Evolutionary conservation across 768 basidiomycete species (phyloP).

Genomic region (Pleurotus salmoneostramineus): DNA sequence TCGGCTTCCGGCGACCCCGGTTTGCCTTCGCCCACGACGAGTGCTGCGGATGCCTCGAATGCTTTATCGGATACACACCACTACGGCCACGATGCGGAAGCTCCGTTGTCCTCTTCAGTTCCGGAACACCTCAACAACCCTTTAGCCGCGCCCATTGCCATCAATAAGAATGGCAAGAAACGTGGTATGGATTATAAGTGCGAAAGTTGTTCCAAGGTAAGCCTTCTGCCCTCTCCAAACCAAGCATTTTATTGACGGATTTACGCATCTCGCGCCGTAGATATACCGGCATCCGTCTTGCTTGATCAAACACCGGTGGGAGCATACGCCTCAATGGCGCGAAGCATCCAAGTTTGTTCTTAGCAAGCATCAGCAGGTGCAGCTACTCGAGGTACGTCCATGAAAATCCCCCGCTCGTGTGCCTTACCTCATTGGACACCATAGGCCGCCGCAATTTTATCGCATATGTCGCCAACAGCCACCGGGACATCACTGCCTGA

Average conservation of each 20-base stretch:
- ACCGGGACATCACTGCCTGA: conserved; percentile 82
- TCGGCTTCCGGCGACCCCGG: conserved; percentile 10
- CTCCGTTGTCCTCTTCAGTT: neutral
- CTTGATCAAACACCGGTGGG: conserved; percentile 97
- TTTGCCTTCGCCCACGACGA: conserved; percentile 14
- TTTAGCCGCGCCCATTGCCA: conserved; percentile 14
- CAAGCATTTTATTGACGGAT: too few relatives aligned
- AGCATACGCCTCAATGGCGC: conserved; percentile 95
- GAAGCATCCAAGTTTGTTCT: conserved; percentile 87
- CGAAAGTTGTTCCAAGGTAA: conserved; percentile 92
- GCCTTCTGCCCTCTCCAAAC: too few relatives aligned
- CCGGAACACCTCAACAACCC: conserved; percentile 12
- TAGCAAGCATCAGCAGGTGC: conserved; percentile 97
- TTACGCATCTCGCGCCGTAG: conserved; percentile 26
- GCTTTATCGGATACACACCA: conserved; percentile 8
- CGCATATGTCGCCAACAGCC: conserved; percentile 69
- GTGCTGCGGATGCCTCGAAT: conserved; percentile 26
- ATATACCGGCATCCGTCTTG: conserved; percentile 92
- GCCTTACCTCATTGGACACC: neutral
- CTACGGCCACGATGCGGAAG: neutral
- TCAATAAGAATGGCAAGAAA: conserved; percentile 56
- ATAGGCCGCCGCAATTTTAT: conserved; percentile 92
- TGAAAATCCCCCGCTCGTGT: conserved; percentile 2
- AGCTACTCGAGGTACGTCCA: conserved; percentile 78
- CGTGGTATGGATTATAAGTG: conserved; percentile 86